phyloP scores from a whole-genome alignment of 2,329 filamentous ascomycete species.

The Cadophora malorum region DNA sequence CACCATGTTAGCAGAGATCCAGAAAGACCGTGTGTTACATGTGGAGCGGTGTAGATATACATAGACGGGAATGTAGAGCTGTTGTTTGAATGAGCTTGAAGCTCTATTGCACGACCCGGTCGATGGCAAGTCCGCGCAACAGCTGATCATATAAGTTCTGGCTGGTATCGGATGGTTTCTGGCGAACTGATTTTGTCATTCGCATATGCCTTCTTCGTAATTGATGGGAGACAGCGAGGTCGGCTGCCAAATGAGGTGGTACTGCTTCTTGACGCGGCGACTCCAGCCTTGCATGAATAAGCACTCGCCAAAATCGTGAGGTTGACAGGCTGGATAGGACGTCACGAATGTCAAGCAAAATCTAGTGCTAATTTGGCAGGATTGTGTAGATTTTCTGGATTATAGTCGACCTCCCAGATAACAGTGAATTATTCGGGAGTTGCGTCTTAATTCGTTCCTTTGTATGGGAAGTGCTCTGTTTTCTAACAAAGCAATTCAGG shows the following conservation, averaged over 20 bases:
- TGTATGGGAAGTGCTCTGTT: not conserved
- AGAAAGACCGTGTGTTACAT: conserved; percentile 21
- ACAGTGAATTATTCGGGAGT: not conserved
- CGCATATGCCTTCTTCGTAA: conserved; percentile 21
- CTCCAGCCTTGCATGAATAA: conserved; percentile 24
- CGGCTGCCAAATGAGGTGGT: conserved; percentile 18
- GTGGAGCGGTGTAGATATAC: conserved; percentile 24
- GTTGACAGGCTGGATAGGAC: not conserved
- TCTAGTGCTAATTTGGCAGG: not conserved
- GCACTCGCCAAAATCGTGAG: not conserved
- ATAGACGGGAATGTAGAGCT: conserved; percentile 27
- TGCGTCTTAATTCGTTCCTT: not conserved
- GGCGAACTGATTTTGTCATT: conserved; percentile 10
- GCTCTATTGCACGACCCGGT: conserved; percentile 30
- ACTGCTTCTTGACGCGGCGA: conserved; percentile 13
- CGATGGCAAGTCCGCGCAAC: conserved; percentile 24
- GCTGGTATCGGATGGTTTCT: conserved; percentile 16
- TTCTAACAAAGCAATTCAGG: not conserved
- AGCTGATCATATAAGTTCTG: conserved; percentile 22
- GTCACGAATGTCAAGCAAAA: not conserved
- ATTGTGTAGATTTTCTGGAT: not conserved
- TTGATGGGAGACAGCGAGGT: conserved; percentile 23
- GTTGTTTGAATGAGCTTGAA: conserved; percentile 20
- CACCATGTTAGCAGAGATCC: conserved; percentile 30
- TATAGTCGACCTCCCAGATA: not conserved